A percentile compares a stretch with the other conserved stretches of the same genome.
These are phyloP conservation scores for Verticillium alfalfae DNA, from an alignment of 2,329 filamentous ascomycete genomes.

Conservation along the genomic window DNA sequence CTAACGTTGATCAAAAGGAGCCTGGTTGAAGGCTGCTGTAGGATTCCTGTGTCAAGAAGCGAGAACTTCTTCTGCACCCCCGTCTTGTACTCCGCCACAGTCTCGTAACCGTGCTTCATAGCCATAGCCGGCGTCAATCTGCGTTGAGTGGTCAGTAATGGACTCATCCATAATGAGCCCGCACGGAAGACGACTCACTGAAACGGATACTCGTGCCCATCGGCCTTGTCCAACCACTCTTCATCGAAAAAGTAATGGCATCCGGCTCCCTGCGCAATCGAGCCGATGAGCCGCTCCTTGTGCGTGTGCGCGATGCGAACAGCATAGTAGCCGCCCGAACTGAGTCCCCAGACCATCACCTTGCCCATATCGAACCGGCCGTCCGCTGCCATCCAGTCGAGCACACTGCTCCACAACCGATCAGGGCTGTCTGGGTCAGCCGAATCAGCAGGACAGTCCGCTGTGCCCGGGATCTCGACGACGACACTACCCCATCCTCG, in stretches of 20 bases:
- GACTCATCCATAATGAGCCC: background rate
- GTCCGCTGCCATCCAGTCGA: constrained; percentile 51
- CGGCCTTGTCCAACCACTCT: constrained; percentile 53
- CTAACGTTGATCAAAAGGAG: constrained; percentile 57
- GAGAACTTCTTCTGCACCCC: constrained; percentile 57
- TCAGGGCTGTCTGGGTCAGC: constrained; percentile 55
- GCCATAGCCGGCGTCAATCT: constrained; percentile 50
- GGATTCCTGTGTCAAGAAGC: constrained; percentile 52
- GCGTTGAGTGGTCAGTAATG: constrained; percentile 3
- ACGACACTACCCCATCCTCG: constrained; percentile 60
- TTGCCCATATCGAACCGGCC: constrained; percentile 49
- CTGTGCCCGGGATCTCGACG: constrained; percentile 44
- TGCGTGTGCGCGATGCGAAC: constrained; percentile 66
- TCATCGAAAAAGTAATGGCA: constrained; percentile 48
- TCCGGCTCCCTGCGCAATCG: constrained; percentile 53
- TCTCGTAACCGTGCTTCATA: constrained; percentile 56
- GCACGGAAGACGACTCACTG: constrained; percentile 23
- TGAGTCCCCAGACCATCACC: constrained; percentile 60
- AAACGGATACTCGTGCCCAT: constrained; percentile 64
- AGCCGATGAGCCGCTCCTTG: constrained; percentile 42
- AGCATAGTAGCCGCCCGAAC: constrained; percentile 63
- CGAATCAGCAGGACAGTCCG: constrained; percentile 60
- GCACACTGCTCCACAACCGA: constrained; percentile 55
- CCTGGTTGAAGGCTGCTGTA: constrained; percentile 49
- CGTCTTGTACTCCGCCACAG: constrained; percentile 48